A percentile compares a stretch with the other conserved stretches of the same genome.
Conservation (phyloP, 805 yeast species). For the Wickerhamomyces tratensis region DNA sequence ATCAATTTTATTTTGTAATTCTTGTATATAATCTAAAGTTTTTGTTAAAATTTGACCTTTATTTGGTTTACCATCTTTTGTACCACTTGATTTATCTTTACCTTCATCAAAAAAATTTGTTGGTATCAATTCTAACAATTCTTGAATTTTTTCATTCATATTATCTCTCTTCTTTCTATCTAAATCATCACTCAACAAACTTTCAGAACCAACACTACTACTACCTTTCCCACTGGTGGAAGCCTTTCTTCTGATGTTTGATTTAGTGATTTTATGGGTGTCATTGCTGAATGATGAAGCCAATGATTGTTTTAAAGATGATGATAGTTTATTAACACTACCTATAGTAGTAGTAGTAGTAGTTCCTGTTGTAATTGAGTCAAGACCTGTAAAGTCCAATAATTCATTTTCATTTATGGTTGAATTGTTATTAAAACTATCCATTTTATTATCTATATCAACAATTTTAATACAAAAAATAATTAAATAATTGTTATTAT, state of each 20-base stretch:
- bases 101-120: constrained; percentile 33
- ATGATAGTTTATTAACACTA: background rate
- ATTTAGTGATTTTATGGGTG: background rate
- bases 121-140: constrained; percentile 35
- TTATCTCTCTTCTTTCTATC: constrained; percentile 45
- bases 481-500: too few relatives aligned
- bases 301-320: constrained; percentile 13
- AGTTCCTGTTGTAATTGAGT: constrained; percentile 3
- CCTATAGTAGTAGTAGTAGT: background rate
- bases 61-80: constrained; percentile 78
- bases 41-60: constrained; percentile 75
- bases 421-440: background rate
- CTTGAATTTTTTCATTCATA: constrained; percentile 49
- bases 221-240: background rate
- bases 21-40: constrained; percentile 62
- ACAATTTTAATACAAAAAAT: too few relatives aligned
- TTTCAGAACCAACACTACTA: background rate
- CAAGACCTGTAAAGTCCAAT: constrained; percentile 8
- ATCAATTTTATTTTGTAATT: constrained; percentile 64
- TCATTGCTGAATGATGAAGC: constrained; percentile 9
- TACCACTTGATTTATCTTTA: constrained; percentile 43
- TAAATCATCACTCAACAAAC: constrained; percentile 14
- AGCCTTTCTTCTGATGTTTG: background rate
- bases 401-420: constrained; percentile 11
- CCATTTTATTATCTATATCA: background rate